Percentiles rank a stretch among this genome's conserved stretches.
Conservation (phyloP, 495 filamentous ascomycete species). For the Pyronema omphalodes region DNA sequence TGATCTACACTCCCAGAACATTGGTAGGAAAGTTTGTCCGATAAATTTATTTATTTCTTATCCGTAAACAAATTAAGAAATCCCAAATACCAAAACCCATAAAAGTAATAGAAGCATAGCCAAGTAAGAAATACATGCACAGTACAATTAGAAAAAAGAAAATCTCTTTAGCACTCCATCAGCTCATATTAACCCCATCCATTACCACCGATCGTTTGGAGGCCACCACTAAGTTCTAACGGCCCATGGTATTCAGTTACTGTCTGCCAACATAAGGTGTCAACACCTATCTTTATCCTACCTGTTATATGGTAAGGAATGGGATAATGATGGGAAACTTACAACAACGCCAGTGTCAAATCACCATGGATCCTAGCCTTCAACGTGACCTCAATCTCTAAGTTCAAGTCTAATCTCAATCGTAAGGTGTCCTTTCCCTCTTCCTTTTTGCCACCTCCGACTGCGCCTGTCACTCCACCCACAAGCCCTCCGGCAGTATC, state of each 20-base stretch:
- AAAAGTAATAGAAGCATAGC: background rate
- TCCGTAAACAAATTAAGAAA: no score
- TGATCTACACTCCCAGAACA: no score
- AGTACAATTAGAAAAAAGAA: background rate
- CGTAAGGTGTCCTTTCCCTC: constrained; percentile 49
- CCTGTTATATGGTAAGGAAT: no score
- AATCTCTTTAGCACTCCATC: background rate
- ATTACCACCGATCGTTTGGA: background rate
- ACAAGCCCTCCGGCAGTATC: constrained; percentile 2
- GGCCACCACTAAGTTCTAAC: constrained; percentile 1
- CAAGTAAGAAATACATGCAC: background rate
- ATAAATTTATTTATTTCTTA: no score
- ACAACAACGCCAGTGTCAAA: constrained; percentile 70
- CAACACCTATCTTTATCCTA: constrained; percentile 2
- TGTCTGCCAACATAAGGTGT: background rate
- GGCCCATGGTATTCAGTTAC: constrained; percentile 1
- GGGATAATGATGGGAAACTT: constrained; percentile 27
- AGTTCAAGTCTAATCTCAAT: constrained; percentile 63
- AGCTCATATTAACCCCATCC: background rate
- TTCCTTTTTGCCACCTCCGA: constrained; percentile 22
- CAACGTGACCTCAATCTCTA: constrained; percentile 77
- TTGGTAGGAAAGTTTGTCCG: no score
- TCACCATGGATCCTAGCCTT: constrained; percentile 94
- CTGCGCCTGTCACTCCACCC: constrained; percentile 2
- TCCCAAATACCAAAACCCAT: background rate